phyloP scores from a whole-genome alignment of 192 early-diverging fungal species.

The Bifiguratus adelaidae region DNA sequence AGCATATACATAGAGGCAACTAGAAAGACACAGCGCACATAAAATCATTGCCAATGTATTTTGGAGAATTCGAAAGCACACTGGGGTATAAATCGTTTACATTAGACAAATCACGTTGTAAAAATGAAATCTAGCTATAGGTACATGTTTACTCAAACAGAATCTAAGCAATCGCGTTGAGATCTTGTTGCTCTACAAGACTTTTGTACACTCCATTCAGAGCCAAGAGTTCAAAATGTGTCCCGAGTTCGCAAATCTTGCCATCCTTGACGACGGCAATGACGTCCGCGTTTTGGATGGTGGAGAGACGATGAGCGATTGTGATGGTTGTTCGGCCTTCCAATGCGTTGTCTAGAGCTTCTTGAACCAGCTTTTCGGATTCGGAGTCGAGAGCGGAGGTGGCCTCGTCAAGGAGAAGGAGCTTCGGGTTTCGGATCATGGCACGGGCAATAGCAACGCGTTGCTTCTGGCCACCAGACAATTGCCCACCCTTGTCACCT shows the following conservation, averaged over 20 bases:
- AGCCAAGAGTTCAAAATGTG: conserved; percentile 42
- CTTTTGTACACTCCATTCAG: conserved; percentile 40
- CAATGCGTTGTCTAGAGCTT: conserved; percentile 54
- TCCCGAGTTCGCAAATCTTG: conserved; percentile 45
- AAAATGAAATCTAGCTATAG: too few species aligned
- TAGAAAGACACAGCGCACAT: too few species aligned
- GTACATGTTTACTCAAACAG: too few species aligned
- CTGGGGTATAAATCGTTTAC: not conserved
- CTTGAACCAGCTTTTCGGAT: conserved; percentile 61
- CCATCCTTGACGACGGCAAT: conserved; percentile 60
- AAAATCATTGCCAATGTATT: too few species aligned
- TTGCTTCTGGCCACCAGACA: conserved; percentile 66
- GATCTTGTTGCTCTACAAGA: conserved; percentile 57
- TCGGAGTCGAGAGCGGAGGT: conserved; percentile 64
- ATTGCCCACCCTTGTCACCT: conserved; percentile 54
- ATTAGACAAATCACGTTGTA: not conserved
- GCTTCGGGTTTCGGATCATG: conserved; percentile 72
- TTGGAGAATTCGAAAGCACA: too few species aligned
- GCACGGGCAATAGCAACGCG: conserved; percentile 86
- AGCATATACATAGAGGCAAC: not conserved
- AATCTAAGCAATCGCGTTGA: conserved; percentile 12
- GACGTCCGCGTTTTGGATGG: conserved; percentile 56
- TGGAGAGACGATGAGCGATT: conserved; percentile 65
- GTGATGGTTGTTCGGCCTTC: conserved; percentile 63
- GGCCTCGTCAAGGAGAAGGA: conserved; percentile 80